phyloP scores from a whole-genome alignment of 2,329 filamentous ascomycete species.

The Xenosphaeropsis pyriputrescens region DNA sequence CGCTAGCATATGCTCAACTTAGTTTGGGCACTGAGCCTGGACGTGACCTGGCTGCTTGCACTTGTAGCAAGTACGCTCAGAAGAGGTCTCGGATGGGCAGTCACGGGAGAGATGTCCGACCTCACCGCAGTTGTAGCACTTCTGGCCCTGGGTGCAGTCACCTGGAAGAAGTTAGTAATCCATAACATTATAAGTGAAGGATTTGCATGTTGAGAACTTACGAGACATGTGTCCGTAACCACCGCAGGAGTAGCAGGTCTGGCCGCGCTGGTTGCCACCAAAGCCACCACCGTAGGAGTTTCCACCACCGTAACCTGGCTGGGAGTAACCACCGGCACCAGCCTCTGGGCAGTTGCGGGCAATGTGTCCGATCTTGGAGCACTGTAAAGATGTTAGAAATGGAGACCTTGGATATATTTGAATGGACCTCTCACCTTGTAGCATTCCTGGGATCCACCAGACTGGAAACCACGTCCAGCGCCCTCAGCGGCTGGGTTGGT shows the following conservation, averaged over 20 bases:
- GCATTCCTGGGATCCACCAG: slow-evolving; percentile 51
- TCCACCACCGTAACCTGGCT: slow-evolving; percentile 27
- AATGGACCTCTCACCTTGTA: slow-evolving; percentile 46
- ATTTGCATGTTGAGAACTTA: slow-evolving; percentile 22
- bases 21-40: slow-evolving; percentile 86
- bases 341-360: slow-evolving; percentile 75
- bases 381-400: slow-evolving; percentile 31
- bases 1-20: slow-evolving; percentile 18
- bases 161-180: slow-evolving; percentile 23
- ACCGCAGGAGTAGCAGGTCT: slow-evolving; percentile 97
- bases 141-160: slow-evolving; percentile 96
- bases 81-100: slow-evolving; percentile 81
- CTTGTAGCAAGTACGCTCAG: slow-evolving; percentile 98
- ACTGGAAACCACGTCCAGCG: slow-evolving; percentile 13
- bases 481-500: slow-evolving; percentile 17
- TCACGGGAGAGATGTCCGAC: slow-evolving; percentile 84
- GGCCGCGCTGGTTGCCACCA: slow-evolving; percentile 33
- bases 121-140: slow-evolving; percentile 94
- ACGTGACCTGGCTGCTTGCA: slow-evolving; percentile 77
- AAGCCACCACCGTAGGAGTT: slow-evolving; percentile 34
- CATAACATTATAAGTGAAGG: slow-evolving; percentile 3
- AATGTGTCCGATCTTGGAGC: slow-evolving; percentile 91
- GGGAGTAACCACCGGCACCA: slow-evolving; percentile 34
- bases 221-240: slow-evolving; percentile 95
- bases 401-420: neutral